Base-by-base conservation (phyloP, 176 grass and related monocot species). In the Chloris gayana region DNA sequence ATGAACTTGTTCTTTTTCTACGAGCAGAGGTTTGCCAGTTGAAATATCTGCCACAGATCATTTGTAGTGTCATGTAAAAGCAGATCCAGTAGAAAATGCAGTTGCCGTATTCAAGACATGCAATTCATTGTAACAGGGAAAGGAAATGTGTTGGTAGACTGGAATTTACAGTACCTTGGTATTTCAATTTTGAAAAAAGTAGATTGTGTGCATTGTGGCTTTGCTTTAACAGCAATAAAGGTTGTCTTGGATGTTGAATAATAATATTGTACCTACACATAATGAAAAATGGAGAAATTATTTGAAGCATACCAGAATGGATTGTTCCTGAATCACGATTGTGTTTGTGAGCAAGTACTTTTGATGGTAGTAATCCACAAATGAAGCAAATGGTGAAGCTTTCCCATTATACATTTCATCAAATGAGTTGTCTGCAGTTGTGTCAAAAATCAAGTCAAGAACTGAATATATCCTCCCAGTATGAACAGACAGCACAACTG, bases 181-280 rank as follows among this genome's bases (percentile, higher is more conserved):
- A 78, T 60, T 91, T 91, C 41, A 75, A 67, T 88, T 88, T 91
- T 51, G 85, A 88, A 78, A 89, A 92, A 84, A 98, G 88, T 87
- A 98, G 92, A 77, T 98, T 98, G 70, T 94, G 90, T 69, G 92
- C 79, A 74, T 98, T 92, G 59, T 98, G 95, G 83, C 92, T 94
- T 79, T 91, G 86, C 84, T 98, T 98, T 87, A 98, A 86, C 77
- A 94, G 85, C 67, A 94, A 84, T 45, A 98, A 80, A 74, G 95
- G 95, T 50, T 98, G 95, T 18, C 64, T 65, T 64, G 92, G 90
- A 82, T 94, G 83, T 64, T 89, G 82, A 90, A 98, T 91, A 85
- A 83, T 69, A 89, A 98, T 90, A 70, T 78, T 78, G 3, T 98
- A 98, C 92, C 95, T 98, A 77, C 71, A 85, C 15, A 81, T 62